phyloP scores from a whole-genome alignment of 352 stramenopile genomes.

The Pythium scleroteichum region DNA sequence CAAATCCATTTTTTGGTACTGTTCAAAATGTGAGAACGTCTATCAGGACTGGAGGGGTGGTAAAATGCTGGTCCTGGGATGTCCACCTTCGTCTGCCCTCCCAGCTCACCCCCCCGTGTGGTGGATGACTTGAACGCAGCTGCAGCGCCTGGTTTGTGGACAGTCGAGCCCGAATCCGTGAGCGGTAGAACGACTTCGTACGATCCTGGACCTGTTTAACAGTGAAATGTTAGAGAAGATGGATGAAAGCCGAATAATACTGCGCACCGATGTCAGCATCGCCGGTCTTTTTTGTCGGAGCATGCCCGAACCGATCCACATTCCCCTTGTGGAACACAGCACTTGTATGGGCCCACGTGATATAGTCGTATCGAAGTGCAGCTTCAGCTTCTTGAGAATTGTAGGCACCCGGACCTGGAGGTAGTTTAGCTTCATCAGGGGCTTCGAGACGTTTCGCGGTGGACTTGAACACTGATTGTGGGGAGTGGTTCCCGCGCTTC shows the following conservation, averaged over 20 bases:
- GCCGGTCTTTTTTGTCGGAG: conserved; percentile 34
- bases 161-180: conserved; percentile 20
- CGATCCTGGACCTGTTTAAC: conserved; percentile 47
- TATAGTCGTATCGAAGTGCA: conserved; percentile 65
- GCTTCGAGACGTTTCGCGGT: conserved; percentile 53
- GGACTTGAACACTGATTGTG: conserved; percentile 69
- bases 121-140: conserved; percentile 43
- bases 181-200: conserved; percentile 34
- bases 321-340: conserved; percentile 59
- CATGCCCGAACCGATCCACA: conserved; percentile 56
- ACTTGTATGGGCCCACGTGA: conserved; percentile 58
- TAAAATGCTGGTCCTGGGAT: conserved; percentile 69
- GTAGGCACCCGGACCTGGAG: conserved; percentile 63
- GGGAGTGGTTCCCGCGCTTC: conserved; percentile 24
- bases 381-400: conserved; percentile 64
- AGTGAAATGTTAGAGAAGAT: neutral
- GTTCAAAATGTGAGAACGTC: conserved; percentile 69
- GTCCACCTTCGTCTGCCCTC: conserved; percentile 20
- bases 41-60: conserved; percentile 53
- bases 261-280: conserved; percentile 54
- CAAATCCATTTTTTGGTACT: conserved; percentile 83
- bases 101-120: conserved; percentile 28
- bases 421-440: conserved; percentile 30
- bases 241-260: neutral
- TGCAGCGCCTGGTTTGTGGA: conserved; percentile 17